These are phyloP conservation scores for Crucihimalaya himalaica DNA, from an alignment of 345 rosid genomes.

Conservation along the genomic window DNA sequence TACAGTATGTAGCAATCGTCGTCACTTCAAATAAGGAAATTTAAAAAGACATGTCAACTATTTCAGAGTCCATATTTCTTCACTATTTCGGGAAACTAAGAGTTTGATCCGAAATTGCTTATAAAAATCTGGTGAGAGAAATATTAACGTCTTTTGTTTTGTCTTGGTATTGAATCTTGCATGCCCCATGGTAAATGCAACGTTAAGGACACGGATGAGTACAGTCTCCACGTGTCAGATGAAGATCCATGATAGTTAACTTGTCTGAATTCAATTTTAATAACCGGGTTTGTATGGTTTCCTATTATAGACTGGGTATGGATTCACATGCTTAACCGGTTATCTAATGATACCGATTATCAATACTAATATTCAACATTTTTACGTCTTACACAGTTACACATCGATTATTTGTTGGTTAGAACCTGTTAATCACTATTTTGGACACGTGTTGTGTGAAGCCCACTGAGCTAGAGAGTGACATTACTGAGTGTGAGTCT, in stretches of 20 bases:
- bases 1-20: no score
- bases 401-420: slow-evolving; percentile 18
- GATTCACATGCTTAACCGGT: slow-evolving; percentile 14
- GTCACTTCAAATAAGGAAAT: not conserved
- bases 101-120: not conserved
- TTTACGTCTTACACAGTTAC: slow-evolving; percentile 1
- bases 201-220: slow-evolving; percentile 25
- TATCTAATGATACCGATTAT: no score
- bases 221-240: slow-evolving; percentile 2
- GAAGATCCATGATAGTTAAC: not conserved
- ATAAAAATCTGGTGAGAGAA: not conserved
- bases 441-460: not conserved
- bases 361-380: not conserved
- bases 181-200: slow-evolving; percentile 31
- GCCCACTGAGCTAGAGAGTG: slow-evolving; percentile 20
- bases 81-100: slow-evolving; percentile 13
- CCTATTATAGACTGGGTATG: not conserved
- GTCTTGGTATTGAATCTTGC: slow-evolving; percentile 19
- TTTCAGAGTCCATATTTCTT: not conserved
- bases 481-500: slow-evolving; percentile 2
- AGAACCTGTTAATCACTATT: slow-evolving; percentile 12
- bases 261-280: not conserved
- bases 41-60: not conserved
- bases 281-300: not conserved
- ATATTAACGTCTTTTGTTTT: slow-evolving; percentile 4